phyloP scores from a whole-genome alignment of 805 yeast genomes.

The Candida maris region DNA sequence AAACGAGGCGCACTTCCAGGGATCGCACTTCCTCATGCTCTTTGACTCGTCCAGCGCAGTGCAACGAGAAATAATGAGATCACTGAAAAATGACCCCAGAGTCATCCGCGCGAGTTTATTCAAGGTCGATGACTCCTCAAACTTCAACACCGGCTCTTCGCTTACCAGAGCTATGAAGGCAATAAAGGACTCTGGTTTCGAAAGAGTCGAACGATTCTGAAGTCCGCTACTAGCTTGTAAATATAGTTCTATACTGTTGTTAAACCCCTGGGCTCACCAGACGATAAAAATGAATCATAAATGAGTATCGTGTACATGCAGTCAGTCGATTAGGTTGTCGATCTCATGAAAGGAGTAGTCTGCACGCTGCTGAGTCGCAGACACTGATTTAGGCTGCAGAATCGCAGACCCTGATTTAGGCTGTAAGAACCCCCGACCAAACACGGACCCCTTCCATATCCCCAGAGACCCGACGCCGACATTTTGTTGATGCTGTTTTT shows the following conservation, averaged over 20 bases:
- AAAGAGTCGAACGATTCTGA: slow-evolving; percentile 11
- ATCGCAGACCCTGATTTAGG: no score
- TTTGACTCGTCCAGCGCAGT: slow-evolving; percentile 86
- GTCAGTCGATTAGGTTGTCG: slow-evolving; percentile 19
- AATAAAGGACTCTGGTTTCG: slow-evolving; percentile 19
- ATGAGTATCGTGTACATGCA: no score
- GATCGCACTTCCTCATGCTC: slow-evolving; percentile 79
- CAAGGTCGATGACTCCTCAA: slow-evolving; percentile 52
- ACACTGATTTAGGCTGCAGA: slow-evolving; percentile 5
- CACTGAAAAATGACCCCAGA: slow-evolving; percentile 85
- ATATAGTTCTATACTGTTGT: no score
- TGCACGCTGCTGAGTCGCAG: slow-evolving; percentile 1
- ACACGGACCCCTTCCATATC: no score
- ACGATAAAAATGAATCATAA: no score
- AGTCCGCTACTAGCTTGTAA: background rate
- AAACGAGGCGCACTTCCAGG: slow-evolving; percentile 87
- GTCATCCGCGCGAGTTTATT: slow-evolving; percentile 74
- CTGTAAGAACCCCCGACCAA: no score
- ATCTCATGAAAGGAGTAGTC: slow-evolving; percentile 16
- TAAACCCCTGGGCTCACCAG: no score
- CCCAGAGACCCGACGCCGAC: no score
- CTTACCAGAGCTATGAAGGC: slow-evolving; percentile 41
- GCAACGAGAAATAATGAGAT: slow-evolving; percentile 78
- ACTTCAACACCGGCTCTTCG: slow-evolving; percentile 55
- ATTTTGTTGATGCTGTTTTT: no score